Conservation (phyloP, 1,139 yeast genomes). For the Barnettozyma hawaiiensis region DNA sequence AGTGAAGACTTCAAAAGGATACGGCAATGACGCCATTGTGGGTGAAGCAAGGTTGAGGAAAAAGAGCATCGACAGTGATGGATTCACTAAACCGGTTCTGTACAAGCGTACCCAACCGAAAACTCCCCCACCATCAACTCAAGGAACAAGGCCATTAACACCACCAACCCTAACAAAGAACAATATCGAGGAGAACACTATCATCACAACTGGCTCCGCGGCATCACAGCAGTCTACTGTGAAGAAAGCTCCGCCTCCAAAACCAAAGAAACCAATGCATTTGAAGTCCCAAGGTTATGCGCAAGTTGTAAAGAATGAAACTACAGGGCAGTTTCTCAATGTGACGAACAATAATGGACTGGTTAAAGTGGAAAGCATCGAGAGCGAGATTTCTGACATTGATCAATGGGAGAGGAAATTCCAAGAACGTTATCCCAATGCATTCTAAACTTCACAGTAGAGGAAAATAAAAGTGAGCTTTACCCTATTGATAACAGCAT, state of each 20-base stretch:
- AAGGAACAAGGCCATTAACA: constrained; percentile 14
- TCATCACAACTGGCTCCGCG: no score
- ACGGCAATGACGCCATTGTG: constrained; percentile 45
- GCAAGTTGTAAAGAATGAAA: constrained; percentile 5
- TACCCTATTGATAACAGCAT: background rate
- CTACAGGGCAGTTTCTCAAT: constrained; percentile 36
- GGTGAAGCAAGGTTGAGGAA: background rate
- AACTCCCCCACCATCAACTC: constrained; percentile 12
- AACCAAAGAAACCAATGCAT: constrained; percentile 55
- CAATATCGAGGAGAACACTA: background rate
- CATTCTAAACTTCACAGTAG: constrained; percentile 15
- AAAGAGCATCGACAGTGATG: constrained; percentile 17
- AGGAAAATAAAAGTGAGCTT: background rate
- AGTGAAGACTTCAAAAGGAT: constrained; percentile 63
- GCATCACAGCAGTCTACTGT: constrained; percentile 17
- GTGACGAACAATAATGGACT: constrained; percentile 27
- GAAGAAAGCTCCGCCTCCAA: constrained; percentile 46
- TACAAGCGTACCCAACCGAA: constrained; percentile 6
- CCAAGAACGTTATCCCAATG: constrained; percentile 50
- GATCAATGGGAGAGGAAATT: constrained; percentile 53
- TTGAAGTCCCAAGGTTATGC: constrained; percentile 32
- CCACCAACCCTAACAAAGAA: constrained; percentile 24
- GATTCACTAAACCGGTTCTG: constrained; percentile 24
- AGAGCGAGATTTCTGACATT: constrained; percentile 45
- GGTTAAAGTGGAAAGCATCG: constrained; percentile 16